Base-by-base conservation (phyloP, 768 basidiomycete genomes). In the Hysterangium stoloniferum region DNA sequence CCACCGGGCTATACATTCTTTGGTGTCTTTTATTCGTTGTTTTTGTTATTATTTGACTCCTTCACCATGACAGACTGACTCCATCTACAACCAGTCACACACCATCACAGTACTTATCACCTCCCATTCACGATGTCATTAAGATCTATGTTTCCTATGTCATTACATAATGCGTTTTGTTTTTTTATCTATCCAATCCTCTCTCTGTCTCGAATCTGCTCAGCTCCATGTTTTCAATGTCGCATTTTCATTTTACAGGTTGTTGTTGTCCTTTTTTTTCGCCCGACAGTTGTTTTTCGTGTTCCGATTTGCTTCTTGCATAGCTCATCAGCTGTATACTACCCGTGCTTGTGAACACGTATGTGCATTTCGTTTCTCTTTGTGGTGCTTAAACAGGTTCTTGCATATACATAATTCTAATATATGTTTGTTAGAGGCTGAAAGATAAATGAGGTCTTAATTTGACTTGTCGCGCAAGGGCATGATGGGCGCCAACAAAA, bases 151-250 rank as follows among this genome's bases (percentile, higher is more conserved):
- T 44, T 28, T 27, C 25, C 33, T 34, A 42, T 57, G 53, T 56
- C 50, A 52, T 54, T 60, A 50, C 59, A 55, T 54, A 57, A 59
- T 55, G 49, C 54, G 54, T 45, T 41, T 37, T 50, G 46, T 45
- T 28, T 54, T 22, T 38, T 17, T 45, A 35, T 34, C 46, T 41
- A 45, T 45, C 59, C 54, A 54, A 58, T 56, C 49, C 57, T 57
- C 57, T 58, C 52, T 27, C 48, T 48, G 36, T 52, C 37, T 58
- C 56, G 49, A 53, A 58, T 54, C 55, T 48, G 62, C 62, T 61
- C 40, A 42, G 19, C 29, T 45, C n/a, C 44, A 45, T 45, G 44
- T 45, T 45, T 27, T 45, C 29, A 27, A 45, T 29, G 33, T 33
- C 44, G 44, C 44, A 45, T 45, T 33, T 33, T 31, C 44, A 45